phyloP scores from a whole-genome alignment of 192 early-diverging fungal genomes.

The Gryganskiella cystojenkinii region DNA sequence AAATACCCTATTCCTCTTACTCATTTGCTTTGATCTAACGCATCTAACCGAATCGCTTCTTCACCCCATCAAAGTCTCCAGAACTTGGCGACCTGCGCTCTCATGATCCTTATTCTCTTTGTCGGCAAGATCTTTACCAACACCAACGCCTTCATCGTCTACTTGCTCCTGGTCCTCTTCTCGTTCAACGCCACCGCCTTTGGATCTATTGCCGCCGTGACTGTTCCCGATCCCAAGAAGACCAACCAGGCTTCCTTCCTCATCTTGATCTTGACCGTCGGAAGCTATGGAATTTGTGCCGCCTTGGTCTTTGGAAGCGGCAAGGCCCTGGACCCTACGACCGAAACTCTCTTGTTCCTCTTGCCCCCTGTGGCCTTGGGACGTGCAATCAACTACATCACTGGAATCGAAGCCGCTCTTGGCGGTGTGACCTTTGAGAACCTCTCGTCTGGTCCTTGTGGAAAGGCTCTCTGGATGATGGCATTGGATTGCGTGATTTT shows the following conservation, averaged over 20 bases:
- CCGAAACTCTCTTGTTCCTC: constrained; percentile 38
- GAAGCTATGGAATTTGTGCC: constrained; percentile 28
- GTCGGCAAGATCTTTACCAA: constrained; percentile 41
- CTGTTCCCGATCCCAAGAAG: constrained; percentile 49
- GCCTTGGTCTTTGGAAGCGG: constrained; percentile 40
- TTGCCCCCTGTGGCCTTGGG: constrained; percentile 47
- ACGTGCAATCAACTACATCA: constrained; percentile 50
- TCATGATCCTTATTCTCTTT: constrained; percentile 49
- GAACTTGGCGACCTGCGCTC: constrained; percentile 30
- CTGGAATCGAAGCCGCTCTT: constrained; percentile 35
- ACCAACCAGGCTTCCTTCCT: constrained; percentile 28
- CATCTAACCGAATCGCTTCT: background rate
- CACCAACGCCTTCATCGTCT: constrained; percentile 42
- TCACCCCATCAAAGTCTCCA: constrained; percentile 14
- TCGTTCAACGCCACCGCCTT: constrained; percentile 42
- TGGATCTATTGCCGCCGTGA: constrained; percentile 38
- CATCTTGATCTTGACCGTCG: constrained; percentile 27
- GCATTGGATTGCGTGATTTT: constrained; percentile 47
- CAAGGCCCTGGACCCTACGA: constrained; percentile 5
- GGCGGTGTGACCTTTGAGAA: constrained; percentile 46
- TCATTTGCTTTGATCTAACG: background rate
- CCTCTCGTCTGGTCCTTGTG: constrained; percentile 25
- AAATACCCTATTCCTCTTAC: no score
- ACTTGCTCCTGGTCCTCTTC: constrained; percentile 49
- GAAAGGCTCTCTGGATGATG: constrained; percentile 48